These are phyloP conservation scores for Aquilaria yunnanensis DNA, from an alignment of 345 rosid genomes.

Conservation along the genomic window DNA sequence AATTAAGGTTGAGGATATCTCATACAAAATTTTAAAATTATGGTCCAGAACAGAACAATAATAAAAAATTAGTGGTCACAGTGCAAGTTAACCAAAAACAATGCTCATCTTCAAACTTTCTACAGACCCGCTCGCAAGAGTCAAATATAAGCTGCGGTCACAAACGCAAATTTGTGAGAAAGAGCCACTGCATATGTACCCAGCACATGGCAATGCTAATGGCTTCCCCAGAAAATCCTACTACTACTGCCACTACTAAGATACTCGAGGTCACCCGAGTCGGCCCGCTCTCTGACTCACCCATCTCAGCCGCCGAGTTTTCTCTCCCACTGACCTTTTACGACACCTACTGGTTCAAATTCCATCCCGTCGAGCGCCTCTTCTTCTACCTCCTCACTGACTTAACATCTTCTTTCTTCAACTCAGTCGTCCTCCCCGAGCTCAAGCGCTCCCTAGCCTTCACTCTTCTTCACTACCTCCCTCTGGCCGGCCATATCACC, in stretches of 20 bases:
- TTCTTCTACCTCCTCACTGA: constrained; percentile 19
- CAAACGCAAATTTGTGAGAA: no score
- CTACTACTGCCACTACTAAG: background rate
- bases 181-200: no score
- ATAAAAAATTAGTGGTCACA: no score
- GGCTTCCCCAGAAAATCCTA: no score
- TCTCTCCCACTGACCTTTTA: constrained; percentile 4
- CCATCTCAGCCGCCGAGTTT: constrained; percentile 1
- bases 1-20: no score
- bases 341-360: background rate
- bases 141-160: no score
- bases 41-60: no score
- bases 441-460: constrained; percentile 35
- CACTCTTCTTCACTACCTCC: constrained; percentile 28
- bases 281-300: background rate
- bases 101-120: no score
- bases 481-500: constrained; percentile 23
- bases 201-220: no score
- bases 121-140: no score
- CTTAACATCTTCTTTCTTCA: constrained; percentile 8
- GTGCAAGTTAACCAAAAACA: no score
- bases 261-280: constrained; percentile 3
- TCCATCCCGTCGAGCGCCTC: constrained; percentile 11
- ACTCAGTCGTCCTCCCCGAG: constrained; percentile 21
- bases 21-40: no score